Evolutionary conservation across 2,329 filamentous ascomycete genomes (phyloP).

Genomic region (Immersiporthe knoxdaviesiana): DNA sequence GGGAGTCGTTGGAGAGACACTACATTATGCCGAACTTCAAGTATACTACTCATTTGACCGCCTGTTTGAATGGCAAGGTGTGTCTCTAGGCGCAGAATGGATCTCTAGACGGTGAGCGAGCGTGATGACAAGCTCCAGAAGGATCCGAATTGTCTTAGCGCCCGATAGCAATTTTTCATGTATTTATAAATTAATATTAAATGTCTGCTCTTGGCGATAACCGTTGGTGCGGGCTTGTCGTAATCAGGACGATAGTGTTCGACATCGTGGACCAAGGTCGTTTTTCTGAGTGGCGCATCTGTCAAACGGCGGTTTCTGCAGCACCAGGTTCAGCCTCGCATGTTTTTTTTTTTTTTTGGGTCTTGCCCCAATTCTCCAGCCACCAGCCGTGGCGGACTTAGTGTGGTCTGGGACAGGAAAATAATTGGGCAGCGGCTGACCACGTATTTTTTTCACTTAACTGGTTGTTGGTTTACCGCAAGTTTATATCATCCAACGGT

Average conservation of each 20-base stretch:
- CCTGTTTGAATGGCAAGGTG: too few species aligned
- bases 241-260: neutral
- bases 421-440: neutral
- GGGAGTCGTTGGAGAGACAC: neutral
- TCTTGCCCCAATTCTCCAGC: neutral
- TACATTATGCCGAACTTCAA: neutral
- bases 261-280: neutral
- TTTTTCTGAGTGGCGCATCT: neutral
- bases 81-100: neutral
- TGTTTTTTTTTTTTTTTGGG: too few species aligned
- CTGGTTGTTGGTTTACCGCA: neutral
- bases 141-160: neutral
- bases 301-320: neutral
- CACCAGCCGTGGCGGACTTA: neutral
- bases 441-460: neutral
- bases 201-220: neutral
- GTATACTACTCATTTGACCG: too few species aligned
- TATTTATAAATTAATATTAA: neutral
- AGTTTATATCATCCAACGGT: neutral
- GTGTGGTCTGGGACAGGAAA: neutral
- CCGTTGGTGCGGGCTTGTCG: neutral
- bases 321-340: neutral
- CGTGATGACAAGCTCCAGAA: neutral
- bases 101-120: neutral
- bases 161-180: neutral